Base-by-base conservation (phyloP, 495 filamentous ascomycete genomes). In the Tuber brumale region DNA sequence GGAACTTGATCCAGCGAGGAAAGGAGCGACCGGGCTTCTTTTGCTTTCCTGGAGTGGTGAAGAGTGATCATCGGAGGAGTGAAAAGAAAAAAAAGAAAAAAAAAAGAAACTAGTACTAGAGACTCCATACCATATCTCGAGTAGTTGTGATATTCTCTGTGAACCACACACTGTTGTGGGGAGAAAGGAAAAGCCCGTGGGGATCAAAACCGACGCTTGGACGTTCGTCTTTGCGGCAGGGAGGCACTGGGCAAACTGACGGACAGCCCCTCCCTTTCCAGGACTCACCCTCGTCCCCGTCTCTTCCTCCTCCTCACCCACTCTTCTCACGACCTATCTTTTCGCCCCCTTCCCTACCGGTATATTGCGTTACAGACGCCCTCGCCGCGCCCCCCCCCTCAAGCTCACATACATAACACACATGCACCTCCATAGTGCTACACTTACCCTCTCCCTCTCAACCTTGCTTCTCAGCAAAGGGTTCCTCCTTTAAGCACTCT, bases 391-490 rank as follows among this genome's bases (percentile, higher is more conserved):
- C 57, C 57, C 27, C 57, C 27, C 57, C 57, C 51, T n/a, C 23
- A 66, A 75, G 76, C 69, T 77, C 72, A 77, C 72, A 41, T 75
- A 78, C 78, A 73, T 75, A 79, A 79, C 74, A 80, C 78, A 80
- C 76, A 79, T 79, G 76, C 72, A 71, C 76, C 41, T 51, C 57
- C 57, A 66, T 27, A 66, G 72, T 71, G 72, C 72, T 70, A 76
- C 74, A 79, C 75, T 72, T 77, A 79, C 75, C 74, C 76, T 75
- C 77, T 69, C 78, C 70, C 77, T 80, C 75, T 79, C 78, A 72
- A 71, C 76, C n/a, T 61, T 77, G 70, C 75, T 74, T 31, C 27
- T 23, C 23, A 72, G 42, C 16, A 75, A 48, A 79, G 51, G 72
- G 46, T 46, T 46, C 73, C 77, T 74, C 77, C 78, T 73, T 75